These are phyloP conservation scores for Globisporangium polare DNA, from an alignment of 352 stramenopile genomes.

Conservation along the genomic window DNA sequence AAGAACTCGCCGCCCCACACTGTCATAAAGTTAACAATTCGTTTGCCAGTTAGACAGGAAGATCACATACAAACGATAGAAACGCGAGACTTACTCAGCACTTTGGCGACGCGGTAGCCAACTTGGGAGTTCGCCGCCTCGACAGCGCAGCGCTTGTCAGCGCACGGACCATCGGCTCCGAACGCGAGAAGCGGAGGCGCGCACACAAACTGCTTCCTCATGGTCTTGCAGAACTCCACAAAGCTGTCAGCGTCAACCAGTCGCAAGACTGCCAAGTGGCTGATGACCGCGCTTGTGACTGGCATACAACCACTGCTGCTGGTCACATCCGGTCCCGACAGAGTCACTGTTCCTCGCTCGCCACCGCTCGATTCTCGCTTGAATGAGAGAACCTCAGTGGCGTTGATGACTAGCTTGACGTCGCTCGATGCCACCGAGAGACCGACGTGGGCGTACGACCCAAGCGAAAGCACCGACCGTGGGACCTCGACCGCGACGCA, in stretches of 20 bases:
- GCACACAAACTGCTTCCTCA: slow-evolving; percentile 45
- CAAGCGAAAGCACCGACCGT: slow-evolving; percentile 2
- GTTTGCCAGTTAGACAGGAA: no score
- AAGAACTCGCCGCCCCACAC: slow-evolving; percentile 76
- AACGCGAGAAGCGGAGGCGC: slow-evolving; percentile 42
- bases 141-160: slow-evolving; percentile 27
- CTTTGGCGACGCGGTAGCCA: slow-evolving; percentile 42
- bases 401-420: slow-evolving; percentile 18
- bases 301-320: background rate
- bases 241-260: slow-evolving; percentile 13
- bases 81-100: slow-evolving; percentile 42
- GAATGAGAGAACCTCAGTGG: background rate
- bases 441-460: slow-evolving; percentile 21
- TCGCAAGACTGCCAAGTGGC: slow-evolving; percentile 42
- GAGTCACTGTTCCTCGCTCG: slow-evolving; percentile 1
- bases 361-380: background rate
- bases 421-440: background rate
- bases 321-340: slow-evolving; percentile 19
- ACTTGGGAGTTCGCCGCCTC: slow-evolving; percentile 32
- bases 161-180: slow-evolving; percentile 22
- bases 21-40: slow-evolving; percentile 24
- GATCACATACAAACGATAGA: background rate
- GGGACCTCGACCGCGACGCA: background rate
- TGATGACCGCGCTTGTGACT: slow-evolving; percentile 21
- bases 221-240: slow-evolving; percentile 27